Conservation (phyloP, 257 asterid genomes). For the Agastache rugosa region DNA sequence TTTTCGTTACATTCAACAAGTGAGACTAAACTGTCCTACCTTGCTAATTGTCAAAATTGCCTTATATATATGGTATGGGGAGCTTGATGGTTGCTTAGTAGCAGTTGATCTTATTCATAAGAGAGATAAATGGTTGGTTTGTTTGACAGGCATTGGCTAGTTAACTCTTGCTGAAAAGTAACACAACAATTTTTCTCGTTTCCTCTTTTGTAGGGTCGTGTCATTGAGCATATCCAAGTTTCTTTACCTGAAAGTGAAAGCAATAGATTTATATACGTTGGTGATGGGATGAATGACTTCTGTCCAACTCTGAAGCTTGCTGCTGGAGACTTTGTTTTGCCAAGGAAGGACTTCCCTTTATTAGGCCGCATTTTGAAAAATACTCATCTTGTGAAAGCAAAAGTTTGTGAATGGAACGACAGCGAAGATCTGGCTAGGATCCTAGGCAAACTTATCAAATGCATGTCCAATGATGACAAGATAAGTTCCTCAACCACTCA, state of each 20-base stretch:
- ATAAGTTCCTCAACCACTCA: slow-evolving; percentile 27
- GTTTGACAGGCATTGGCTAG: neutral
- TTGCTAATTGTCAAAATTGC: neutral
- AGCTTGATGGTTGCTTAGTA: slow-evolving; percentile 3
- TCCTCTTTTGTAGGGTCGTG: slow-evolving; percentile 57
- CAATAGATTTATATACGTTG: slow-evolving; percentile 61
- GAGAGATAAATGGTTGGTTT: neutral
- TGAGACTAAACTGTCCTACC: too few relatives aligned
- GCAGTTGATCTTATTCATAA: neutral
- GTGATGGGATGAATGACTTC: slow-evolving; percentile 82
- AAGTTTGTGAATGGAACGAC: slow-evolving; percentile 63
- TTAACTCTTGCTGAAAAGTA: neutral
- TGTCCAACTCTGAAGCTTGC: slow-evolving; percentile 81
- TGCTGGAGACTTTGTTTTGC: slow-evolving; percentile 65
- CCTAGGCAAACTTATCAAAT: slow-evolving; percentile 52
- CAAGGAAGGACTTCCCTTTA: slow-evolving; percentile 63
- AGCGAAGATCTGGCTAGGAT: slow-evolving; percentile 69
- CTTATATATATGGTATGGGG: neutral
- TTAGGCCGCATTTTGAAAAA: slow-evolving; percentile 48
- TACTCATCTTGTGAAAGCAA: slow-evolving; percentile 58
- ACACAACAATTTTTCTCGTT: slow-evolving; percentile 11
- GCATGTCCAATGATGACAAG: slow-evolving; percentile 33
- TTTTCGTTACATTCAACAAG: neutral
- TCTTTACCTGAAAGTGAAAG: slow-evolving; percentile 39
- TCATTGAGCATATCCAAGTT: slow-evolving; percentile 53